These are phyloP conservation scores for Aristolochia californica DNA, from an alignment of 164 flowering plant species.

Conservation along the genomic window DNA sequence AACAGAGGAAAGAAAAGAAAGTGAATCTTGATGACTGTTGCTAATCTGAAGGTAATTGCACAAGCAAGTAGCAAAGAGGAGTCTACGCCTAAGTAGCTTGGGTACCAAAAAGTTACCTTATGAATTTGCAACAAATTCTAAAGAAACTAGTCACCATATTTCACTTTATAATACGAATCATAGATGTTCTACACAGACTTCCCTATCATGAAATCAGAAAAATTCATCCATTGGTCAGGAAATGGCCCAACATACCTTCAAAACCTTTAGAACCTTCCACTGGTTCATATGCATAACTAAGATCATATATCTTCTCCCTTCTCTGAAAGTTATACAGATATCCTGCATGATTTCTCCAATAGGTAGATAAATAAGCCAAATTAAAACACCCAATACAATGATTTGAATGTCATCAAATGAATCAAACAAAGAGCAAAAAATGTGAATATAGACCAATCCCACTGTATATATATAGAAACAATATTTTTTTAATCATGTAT, in stretches of 20 bases:
- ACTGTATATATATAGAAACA: too few species aligned
- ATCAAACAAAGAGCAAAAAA: too few species aligned
- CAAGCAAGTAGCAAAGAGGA: background rate
- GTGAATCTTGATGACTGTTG: too few species aligned
- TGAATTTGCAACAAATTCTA: background rate
- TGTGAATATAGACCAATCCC: too few species aligned
- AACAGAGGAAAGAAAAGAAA: background rate
- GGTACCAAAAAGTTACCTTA: background rate
- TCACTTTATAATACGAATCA: too few species aligned
- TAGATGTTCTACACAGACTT: too few species aligned
- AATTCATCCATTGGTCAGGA: background rate
- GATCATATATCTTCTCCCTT: conserved; percentile 83
- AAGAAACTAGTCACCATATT: background rate
- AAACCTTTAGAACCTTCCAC: conserved; percentile 57
- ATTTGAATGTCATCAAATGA: too few species aligned
- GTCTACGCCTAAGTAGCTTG: background rate
- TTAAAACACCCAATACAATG: too few species aligned
- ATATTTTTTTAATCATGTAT: too few species aligned
- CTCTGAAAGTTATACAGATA: conserved; percentile 84
- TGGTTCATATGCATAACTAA: conserved; percentile 68
- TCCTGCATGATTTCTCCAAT: conserved; percentile 40
- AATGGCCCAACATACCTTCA: conserved; percentile 51
- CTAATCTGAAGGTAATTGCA: background rate
- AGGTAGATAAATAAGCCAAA: background rate
- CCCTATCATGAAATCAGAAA: background rate